A percentile compares a stretch with the other conserved stretches of the same genome.
These are phyloP conservation scores for Pseudozyma sp. DNA, from an alignment of 1,284 basidiomycete species.

Conservation along the genomic window DNA sequence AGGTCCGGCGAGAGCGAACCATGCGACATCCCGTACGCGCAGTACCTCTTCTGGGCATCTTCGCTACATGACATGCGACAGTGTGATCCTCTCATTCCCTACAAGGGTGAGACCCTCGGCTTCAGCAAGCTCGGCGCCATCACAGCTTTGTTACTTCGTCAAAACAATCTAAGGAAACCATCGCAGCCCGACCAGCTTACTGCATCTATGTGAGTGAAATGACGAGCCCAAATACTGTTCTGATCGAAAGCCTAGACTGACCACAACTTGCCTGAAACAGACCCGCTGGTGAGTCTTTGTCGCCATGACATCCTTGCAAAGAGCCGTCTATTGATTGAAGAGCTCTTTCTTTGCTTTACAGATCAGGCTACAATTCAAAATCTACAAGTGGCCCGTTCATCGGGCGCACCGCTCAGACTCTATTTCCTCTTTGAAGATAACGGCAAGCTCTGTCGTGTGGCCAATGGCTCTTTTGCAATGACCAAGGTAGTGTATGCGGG, in stretches of 20 bases:
- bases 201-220: conserved; percentile 17
- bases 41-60: conserved; percentile 22
- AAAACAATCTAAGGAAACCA: background rate
- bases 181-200: background rate
- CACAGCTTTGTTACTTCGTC: conserved; percentile 12
- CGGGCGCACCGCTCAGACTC: conserved; percentile 5
- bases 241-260: background rate
- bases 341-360: background rate
- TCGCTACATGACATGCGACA: conserved; percentile 26
- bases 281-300: conserved; percentile 12
- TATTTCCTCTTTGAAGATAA: conserved; percentile 4
- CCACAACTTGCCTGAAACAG: background rate
- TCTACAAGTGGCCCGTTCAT: conserved; percentile 2
- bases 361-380: background rate
- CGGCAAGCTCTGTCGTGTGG: conserved; percentile 9
- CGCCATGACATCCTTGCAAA: background rate
- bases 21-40: background rate
- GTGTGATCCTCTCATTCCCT: conserved; percentile 25
- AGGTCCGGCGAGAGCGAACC: background rate
- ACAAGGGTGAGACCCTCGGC: background rate
- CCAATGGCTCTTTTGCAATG: conserved; percentile 11
- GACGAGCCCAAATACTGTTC: background rate
- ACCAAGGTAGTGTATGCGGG: conserved; percentile 14
- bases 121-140: conserved; percentile 10
- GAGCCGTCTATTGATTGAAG: background rate